Base-by-base conservation (phyloP, 345 rosid species). In the Xanthoceras sorbifolium region DNA sequence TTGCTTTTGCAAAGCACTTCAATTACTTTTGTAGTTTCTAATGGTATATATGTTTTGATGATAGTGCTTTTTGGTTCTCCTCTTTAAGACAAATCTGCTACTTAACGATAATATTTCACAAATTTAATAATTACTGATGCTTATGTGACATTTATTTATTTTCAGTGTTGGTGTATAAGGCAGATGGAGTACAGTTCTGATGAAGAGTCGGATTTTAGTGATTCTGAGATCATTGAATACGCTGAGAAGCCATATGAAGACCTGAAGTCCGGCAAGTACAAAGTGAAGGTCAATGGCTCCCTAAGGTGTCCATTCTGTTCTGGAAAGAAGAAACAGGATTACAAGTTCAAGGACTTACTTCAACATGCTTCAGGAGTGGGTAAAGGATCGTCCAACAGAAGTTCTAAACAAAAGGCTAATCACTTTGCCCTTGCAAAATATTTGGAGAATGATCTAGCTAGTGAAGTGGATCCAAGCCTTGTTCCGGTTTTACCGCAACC, bases 331-430 rank as follows among this genome's bases (percentile, higher is more conserved):
- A 94, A 91, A 76, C 98, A 89, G 55, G 86, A 86, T 25, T 91
- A 94, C 86, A 89, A 90, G 85, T 88, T 73, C 73, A 91, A 93
- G 80, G 98, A 93, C 66, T 76, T 93, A 69, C 87, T 88, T 73
- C 94, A 91, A 64, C 98, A 94, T 86, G 98, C 98, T 26, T 81
- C 96, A 3, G 98, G 97, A 42, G 96, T 93, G 64, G 89, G 87
- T 25, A 93, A 86, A 81, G 98, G 95, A 40, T 91, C 98, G 64
- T 76, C 97, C 3, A 86, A 86, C 74, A 81, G 93, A 81, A 93
- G 85, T 68, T 91, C 84, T n/a, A 88, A 85, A 64, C 97, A 85
- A 50, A 94, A 89, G 84, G 98, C 91, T 36, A 85, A 88, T 71
- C 97, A 94, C 80, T 83, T 86, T 4, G 98, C 97, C 15, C 85